Evolutionary conservation across 2,329 filamentous ascomycete genomes (phyloP), one percentile per base, ranked within the genome.

Genomic region (Aureobasidium sp.): DNA sequence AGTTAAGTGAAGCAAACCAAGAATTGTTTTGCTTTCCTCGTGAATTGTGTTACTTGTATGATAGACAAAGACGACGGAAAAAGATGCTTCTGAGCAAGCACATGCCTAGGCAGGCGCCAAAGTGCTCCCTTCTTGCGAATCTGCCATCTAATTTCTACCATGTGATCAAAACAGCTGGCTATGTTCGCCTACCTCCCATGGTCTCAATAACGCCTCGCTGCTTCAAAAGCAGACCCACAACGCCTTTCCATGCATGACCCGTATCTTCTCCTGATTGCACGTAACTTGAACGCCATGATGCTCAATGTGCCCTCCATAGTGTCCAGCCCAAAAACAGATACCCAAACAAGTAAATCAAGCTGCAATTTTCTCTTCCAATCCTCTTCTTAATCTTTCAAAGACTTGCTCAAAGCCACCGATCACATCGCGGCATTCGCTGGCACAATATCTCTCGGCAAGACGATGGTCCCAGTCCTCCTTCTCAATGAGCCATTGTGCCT

Each of bases 331-430:
- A 59, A 48, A 59, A 59, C 32, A 59, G 12, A 59, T 48, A 48
- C 20, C 32, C 43, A 26, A 59, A 41, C 15, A 55, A 27, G 13
- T 8, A n/a, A 36, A 53, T 63, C 37, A 63, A 37, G 55, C 55
- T 13, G 62, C 47, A 41, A 55, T 39, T 27, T 52, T 63, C 13
- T 60, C 55, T 43, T 63, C 62, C 53, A 63, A 34, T 1, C 62
- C 62, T 32, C 39, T 32, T 71, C 92, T 84, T 89, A 92, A 94
- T 62, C 85, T 84, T 63, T 92, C 87, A 76, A 92, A 97, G 1
- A 93, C 87, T 71, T 92, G 87, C 74, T 97, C 93, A 70, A 99
- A 97, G 0, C 94, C 94, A 50, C 88, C 87, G 37, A 97, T 87
- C 1, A 99, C 92, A 64, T 95, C 91, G 5, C 87, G 82, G 74